These are phyloP conservation scores for Torrubiellomyces zombiae DNA, from an alignment of 2,329 filamentous ascomycete genomes.

Conservation along the genomic window DNA sequence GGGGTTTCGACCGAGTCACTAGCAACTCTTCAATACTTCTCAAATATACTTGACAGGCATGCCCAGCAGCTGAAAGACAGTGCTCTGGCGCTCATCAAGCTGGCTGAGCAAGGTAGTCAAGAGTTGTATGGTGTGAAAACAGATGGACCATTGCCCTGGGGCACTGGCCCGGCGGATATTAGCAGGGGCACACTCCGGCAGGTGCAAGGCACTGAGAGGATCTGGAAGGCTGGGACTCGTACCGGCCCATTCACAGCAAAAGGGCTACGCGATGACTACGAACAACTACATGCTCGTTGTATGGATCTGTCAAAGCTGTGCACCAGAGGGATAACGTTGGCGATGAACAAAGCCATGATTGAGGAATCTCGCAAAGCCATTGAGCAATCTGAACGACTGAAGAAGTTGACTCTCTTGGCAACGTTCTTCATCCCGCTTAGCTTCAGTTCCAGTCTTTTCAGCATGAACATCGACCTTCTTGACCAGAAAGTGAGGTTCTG, in stretches of 20 bases:
- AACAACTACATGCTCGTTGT: constrained; percentile 4
- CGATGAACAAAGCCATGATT: constrained; percentile 4
- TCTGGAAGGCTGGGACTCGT: neutral
- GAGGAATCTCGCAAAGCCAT: constrained; percentile 5
- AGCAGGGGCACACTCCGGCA: neutral
- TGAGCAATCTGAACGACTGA: constrained; percentile 4
- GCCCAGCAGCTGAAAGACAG: no score
- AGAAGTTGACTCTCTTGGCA: constrained; percentile 4
- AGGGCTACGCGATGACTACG: constrained; percentile 3
- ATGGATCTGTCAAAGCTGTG: constrained; percentile 3
- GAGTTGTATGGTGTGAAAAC: no score
- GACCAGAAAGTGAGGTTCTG: constrained; percentile 3
- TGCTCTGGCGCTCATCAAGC: no score
- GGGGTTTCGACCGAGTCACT: constrained; percentile 2
- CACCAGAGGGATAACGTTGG: constrained; percentile 3
- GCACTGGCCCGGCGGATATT: constrained; percentile 1
- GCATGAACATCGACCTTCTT: constrained; percentile 5
- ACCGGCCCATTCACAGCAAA: constrained; percentile 1
- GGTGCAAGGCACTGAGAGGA: neutral
- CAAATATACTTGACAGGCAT: constrained; percentile 4
- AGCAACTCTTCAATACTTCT: constrained; percentile 4
- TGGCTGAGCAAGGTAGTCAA: no score
- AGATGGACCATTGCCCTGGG: constrained; percentile 3
- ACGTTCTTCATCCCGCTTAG: constrained; percentile 4
- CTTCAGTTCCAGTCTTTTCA: constrained; percentile 4